phyloP scores from a whole-genome alignment of 2,329 filamentous ascomycete genomes.

The Penicillium paneum region DNA sequence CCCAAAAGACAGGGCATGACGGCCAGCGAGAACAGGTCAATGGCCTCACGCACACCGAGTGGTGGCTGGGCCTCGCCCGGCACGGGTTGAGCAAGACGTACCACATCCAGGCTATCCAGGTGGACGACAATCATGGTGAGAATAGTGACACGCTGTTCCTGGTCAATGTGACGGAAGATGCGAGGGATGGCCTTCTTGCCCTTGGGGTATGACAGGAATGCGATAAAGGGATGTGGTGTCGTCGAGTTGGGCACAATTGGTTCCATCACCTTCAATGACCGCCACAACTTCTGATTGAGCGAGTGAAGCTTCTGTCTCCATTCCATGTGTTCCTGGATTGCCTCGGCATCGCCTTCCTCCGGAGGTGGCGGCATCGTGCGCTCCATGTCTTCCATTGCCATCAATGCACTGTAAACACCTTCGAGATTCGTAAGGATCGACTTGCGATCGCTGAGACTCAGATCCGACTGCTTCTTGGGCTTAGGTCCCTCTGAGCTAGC shows the following conservation, averaged over 20 bases:
- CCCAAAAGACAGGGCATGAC: conserved; percentile 88
- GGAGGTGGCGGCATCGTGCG: conserved; percentile 70
- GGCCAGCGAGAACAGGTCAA: conserved; percentile 82
- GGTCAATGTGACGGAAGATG: conserved; percentile 88
- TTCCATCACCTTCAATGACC: conserved; percentile 85
- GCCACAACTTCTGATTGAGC: conserved; percentile 81
- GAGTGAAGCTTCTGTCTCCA: conserved; percentile 69
- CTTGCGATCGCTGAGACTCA: conserved; percentile 72
- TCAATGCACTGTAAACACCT: conserved; percentile 78
- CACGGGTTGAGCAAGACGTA: conserved; percentile 72
- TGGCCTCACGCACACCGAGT: conserved; percentile 76
- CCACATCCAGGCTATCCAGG: conserved; percentile 86
- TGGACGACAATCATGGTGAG: conserved; percentile 95
- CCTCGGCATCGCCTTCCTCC: conserved; percentile 63
- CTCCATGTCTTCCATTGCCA: conserved; percentile 92
- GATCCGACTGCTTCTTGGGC: conserved; percentile 47
- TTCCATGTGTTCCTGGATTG: conserved; percentile 70
- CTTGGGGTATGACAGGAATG: conserved; percentile 89
- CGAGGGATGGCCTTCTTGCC: conserved; percentile 94
- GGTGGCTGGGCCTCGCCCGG: conserved; percentile 72
- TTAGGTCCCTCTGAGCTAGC: conserved; percentile 63
- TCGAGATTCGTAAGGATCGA: conserved; percentile 83
- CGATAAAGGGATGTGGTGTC: conserved; percentile 83
- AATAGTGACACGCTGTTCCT: conserved; percentile 87
- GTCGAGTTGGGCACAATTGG: conserved; percentile 73